Conservation (phyloP, 768 basidiomycete species). For the Sporobolomyces pararoseus region DNA sequence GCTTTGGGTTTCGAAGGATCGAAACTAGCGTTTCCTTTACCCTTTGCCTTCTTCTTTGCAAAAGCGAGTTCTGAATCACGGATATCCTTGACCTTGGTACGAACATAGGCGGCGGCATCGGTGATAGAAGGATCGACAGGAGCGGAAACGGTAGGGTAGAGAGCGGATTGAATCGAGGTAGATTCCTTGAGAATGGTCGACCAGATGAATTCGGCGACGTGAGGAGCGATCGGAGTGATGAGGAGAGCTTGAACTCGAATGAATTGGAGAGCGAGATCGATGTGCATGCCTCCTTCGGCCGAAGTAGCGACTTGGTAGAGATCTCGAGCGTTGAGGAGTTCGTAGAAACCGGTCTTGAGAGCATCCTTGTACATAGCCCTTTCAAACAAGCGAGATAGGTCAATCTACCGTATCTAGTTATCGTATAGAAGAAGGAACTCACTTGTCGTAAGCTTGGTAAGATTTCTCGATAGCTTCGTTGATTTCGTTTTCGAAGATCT, state of each 20-base stretch:
- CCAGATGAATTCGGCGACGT: conserved; percentile 91
- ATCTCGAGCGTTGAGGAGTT: conserved; percentile 83
- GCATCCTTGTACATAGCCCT: conserved; percentile 96
- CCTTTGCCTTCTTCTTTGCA: conserved; percentile 74
- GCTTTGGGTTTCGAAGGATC: conserved; percentile 75
- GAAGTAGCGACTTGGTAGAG: conserved; percentile 92
- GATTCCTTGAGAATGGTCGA: conserved; percentile 64
- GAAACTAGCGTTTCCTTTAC: conserved; percentile 57
- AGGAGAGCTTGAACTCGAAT: conserved; percentile 75
- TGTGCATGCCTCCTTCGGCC: conserved; percentile 69
- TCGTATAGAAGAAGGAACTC: conserved; percentile 46
- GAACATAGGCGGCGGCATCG: conserved; percentile 79
- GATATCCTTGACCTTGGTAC: conserved; percentile 80
- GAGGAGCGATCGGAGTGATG: conserved; percentile 81
- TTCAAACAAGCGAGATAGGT: background rate
- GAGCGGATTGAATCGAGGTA: conserved; percentile 73
- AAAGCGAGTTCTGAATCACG: conserved; percentile 78
- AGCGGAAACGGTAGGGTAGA: conserved; percentile 68
- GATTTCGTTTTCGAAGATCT: conserved; percentile 85
- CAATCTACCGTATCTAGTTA: background rate
- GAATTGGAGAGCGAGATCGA: conserved; percentile 78
- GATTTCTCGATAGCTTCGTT: conserved; percentile 78
- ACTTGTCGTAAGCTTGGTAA: conserved; percentile 76
- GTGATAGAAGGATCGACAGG: conserved; percentile 64
- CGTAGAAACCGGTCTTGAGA: conserved; percentile 91